Evolutionary conservation across 192 early-diverging fungal species (phyloP), one percentile per base, ranked within the genome.

Genomic region (Phycomyces nitens): DNA sequence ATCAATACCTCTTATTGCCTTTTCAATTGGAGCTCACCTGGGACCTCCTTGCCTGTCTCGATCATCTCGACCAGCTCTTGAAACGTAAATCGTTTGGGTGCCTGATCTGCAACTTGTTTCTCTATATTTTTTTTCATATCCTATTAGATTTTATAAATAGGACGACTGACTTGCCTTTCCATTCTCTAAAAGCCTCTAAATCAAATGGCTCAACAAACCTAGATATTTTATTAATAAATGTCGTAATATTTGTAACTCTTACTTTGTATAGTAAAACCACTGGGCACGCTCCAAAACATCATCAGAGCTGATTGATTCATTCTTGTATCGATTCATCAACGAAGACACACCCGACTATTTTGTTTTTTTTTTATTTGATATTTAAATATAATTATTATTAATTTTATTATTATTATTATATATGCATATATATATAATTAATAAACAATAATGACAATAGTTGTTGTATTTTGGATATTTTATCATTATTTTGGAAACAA

Each of bases 211-310:
- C 14, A 27, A 72, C 23, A 65, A 78, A 68, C 38, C 76, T 78
- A 44, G 7, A 11, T 47, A 47, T 11, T 14, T 47, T 18, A 47
- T 47, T 47, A 11, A n/a, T n/a, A 7, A 47, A 2, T 14, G 3
- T 3, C 12, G 11, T 47, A 11, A n/a, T 7, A 18, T n/a, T 18
- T 58, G 38, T 29, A 40, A 40, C 20, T 15, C 18, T 74, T 69
- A 78, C 77, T 69, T 78, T 57, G 66, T 66, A 50, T 72, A 78
- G 69, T 78, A 78, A 62, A 75, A 78, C n/a, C 62, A 69, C 39
- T 72, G 75, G 3, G 77, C 77, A 7, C 68, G 66, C 50, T 72
- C 59, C 40, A 72, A 50, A n/a, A 75, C 6, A 5, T 75, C 64
- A 26, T 61, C 42, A 14, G 60, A 22, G 29, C 3, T 11, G 15